Percentiles rank a stretch among this genome's conserved stretches.
Conservation (phyloP, 805 yeast genomes). For the Ogataea pini region DNA sequence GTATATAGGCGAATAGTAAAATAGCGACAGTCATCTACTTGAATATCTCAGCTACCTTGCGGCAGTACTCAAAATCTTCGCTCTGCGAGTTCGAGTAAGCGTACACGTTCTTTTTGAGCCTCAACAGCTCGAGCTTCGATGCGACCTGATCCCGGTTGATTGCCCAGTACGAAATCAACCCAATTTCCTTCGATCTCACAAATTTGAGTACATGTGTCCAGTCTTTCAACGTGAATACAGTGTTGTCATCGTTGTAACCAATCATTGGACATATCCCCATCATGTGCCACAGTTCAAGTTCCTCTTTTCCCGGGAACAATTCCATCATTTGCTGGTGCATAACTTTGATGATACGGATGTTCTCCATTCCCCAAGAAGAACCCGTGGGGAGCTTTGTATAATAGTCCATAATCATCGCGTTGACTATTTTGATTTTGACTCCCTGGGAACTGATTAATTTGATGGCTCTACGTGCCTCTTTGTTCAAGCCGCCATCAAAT, state of each 20-base stretch:
- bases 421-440: constrained; percentile 20
- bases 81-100: constrained; percentile 27
- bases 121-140: constrained; percentile 11
- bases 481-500: constrained; percentile 26
- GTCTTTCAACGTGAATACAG: constrained; percentile 26
- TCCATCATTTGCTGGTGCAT: constrained; percentile 20
- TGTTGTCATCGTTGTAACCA: constrained; percentile 34
- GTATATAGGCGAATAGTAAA: constrained; percentile 9
- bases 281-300: constrained; percentile 23
- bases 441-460: constrained; percentile 10
- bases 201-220: constrained; percentile 27
- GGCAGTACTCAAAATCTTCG: constrained; percentile 24
- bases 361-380: constrained; percentile 32
- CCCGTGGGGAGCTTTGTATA: constrained; percentile 27
- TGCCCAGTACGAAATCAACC: constrained; percentile 35
- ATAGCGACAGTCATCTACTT: constrained; percentile 9
- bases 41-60: constrained; percentile 16
- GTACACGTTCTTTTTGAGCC: constrained; percentile 19
- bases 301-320: constrained; percentile 7
- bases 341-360: constrained; percentile 25
- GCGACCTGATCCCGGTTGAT: constrained; percentile 34
- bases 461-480: constrained; percentile 20
- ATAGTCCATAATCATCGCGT: constrained; percentile 37
- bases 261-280: constrained; percentile 38
- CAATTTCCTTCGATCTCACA: constrained; percentile 22